A percentile compares a stretch with the other conserved stretches of the same genome.
These are phyloP conservation scores for Spergularia azorica DNA, from an alignment of 179 eudicot species.

Conservation along the genomic window DNA sequence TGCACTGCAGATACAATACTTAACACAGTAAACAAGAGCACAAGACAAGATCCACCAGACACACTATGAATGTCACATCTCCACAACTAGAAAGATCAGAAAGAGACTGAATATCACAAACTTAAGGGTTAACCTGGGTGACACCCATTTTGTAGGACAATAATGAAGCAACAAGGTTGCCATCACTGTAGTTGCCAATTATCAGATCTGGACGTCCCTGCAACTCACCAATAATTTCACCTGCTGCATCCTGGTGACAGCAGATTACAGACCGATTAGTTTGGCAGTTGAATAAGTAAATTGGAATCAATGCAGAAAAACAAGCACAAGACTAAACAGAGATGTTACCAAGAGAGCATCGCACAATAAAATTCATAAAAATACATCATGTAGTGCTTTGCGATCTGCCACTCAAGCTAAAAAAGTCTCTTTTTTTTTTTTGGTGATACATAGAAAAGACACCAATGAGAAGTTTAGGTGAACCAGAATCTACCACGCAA, in stretches of 20 bases:
- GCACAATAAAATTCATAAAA: too few relatives aligned
- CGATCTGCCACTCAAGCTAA: too few relatives aligned
- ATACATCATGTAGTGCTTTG: too few relatives aligned
- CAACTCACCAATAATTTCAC: conserved; percentile 61
- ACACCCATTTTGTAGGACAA: conserved; percentile 80
- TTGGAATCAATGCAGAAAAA: neutral
- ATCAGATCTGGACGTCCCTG: conserved; percentile 78
- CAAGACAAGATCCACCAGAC: neutral
- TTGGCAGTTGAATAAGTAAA: neutral
- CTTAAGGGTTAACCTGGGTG: conserved; percentile 52
- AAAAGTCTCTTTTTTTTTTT: too few relatives aligned
- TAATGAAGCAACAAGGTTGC: conserved; percentile 84
- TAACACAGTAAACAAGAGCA: neutral
- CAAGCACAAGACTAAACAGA: too few relatives aligned
- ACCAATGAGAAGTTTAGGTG: too few relatives aligned
- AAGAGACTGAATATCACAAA: neutral
- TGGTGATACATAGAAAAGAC: too few relatives aligned
- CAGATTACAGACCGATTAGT: neutral
- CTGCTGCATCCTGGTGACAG: conserved; percentile 61
- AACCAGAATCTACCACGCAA: too few relatives aligned
- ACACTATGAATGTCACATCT: neutral
- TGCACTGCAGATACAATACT: conserved; percentile 49
- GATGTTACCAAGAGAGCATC: too few relatives aligned
- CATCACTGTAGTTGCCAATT: conserved; percentile 94
- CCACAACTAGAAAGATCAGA: neutral